Evolutionary conservation across 495 filamentous ascomycete species (phyloP), one percentile per base, ranked within the genome.

Genomic region (Corynascus novoguineensis): DNA sequence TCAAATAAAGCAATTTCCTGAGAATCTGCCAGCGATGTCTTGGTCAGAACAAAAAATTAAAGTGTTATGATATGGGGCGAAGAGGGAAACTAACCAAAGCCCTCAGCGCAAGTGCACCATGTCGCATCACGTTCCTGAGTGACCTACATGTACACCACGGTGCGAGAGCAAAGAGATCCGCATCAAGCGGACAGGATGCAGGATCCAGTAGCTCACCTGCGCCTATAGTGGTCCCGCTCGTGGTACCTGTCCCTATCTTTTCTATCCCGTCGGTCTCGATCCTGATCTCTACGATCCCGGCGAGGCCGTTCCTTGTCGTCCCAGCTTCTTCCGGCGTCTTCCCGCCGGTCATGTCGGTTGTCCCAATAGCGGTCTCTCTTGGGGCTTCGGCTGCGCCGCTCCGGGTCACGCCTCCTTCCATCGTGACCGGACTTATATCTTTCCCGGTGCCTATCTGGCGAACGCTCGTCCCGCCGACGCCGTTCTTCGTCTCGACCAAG

Each of bases 331-430:
- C 29, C 40, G 22, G 5, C 14, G 11, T 55, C 51, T 9, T 46
- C 53, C 15, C 17, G 29, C 28, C 63, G 57, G 42, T 63, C 68
- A 35, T 61, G 47, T 27, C 57, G 48, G 19, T 28, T 44, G 52
- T 68, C 65, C 45, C 63, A 64, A 48, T 65, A 56, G 48, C 50
- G 52, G 47, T 69, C 72, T 56, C 66, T 59, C 49, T 63, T 64
- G 12, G 73, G 73, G 54, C 73, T 76, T 51, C 70, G 63, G 55
- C 73, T 75, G 44, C 72, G 71, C 31, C 68, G 65, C 22, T 53
- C 50, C n/a, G 29, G 27, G 37, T 53, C 60, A 40, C 56, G 60
- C 22, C 42, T 47, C 17, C 62, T 47, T 31, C 63, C 55, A 25
- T 58, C 64, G 41, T 60, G 59, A 15, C 59, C 44, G 17, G 56